Base-by-base conservation (phyloP, 1,284 basidiomycete species). In the Fistulina hepatica region DNA sequence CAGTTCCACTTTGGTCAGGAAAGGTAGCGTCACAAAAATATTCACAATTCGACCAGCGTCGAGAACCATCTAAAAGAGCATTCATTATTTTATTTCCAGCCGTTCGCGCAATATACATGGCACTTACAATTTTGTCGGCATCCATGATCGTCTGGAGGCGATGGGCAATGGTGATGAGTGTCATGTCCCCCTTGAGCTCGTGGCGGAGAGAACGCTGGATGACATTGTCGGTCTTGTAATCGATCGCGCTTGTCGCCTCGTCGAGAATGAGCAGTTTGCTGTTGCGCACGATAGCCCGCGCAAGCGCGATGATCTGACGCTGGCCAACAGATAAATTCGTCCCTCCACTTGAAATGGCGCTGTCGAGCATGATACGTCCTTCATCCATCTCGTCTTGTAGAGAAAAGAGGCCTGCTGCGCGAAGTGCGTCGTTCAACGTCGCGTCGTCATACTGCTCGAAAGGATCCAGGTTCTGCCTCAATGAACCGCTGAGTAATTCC, bases 361-460 rank as follows among this genome's bases (percentile, higher is more conserved):
- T 71, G 39, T 74, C 71, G 11, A 75, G 50, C 2, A 64, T 71
- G 37, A 76, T 63, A 21, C 57, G 59, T 13, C 60, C 64, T 45
- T 72, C 64, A 21, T 71, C 68, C 21, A 53, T 55, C 48, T 74
- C 67, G 26, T 46, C 58, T 47, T 74, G 71, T 3, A 74, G 52
- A 3, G 69, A 59, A 48, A 65, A 71, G 2, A 79, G 53, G 1
- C 73, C 73, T 3, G 74, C 63, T 15, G 71, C 58, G n/a, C 65
- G 64, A 2, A 80, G 54, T 1, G 76, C 71, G 40, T 61, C 60
- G 42, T 75, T 73, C 33, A 79, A 56, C 4, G 58, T 60, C 1
- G 70, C 69, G 52, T 90, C 85, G 36, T 84, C 79, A 50, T 78
- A 66, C 51, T 80, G 67, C 6, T 67, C 71, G 52, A 88, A 89